phyloP scores from a whole-genome alignment of 2,329 filamentous ascomycete species.

The Paracorniculantispora psalliotae region DNA sequence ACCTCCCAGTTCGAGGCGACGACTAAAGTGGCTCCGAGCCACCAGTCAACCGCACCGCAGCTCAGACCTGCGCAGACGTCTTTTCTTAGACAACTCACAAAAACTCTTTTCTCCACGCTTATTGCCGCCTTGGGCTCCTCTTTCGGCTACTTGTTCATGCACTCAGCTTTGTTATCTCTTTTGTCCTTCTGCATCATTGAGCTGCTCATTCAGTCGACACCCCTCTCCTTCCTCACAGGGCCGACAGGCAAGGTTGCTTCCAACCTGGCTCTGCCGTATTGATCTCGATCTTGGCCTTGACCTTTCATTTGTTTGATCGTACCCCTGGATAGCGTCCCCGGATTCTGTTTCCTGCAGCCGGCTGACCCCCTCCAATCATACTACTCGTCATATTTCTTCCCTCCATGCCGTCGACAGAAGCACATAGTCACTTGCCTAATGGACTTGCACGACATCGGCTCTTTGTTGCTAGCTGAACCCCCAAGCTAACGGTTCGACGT shows the following conservation, averaged over 20 bases:
- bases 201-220: background rate
- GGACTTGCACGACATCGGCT: background rate
- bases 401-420: constrained; percentile 3
- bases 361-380: background rate
- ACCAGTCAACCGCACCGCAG: background rate
- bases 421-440: background rate
- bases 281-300: background rate
- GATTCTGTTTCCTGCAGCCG: background rate
- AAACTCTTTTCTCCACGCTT: background rate
- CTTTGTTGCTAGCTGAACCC: background rate
- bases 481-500: background rate
- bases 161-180: background rate
- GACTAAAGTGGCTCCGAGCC: constrained; percentile 11
- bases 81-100: constrained; percentile 9
- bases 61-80: constrained; percentile 4
- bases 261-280: background rate
- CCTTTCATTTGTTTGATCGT: background rate
- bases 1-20: constrained; percentile 5
- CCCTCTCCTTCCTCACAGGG: background rate
- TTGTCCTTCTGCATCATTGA: background rate
- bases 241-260: background rate
- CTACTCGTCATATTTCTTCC: background rate
- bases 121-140: background rate
- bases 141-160: background rate
- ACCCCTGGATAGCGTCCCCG: background rate